phyloP scores from a whole-genome alignment of 2,329 filamentous ascomycete genomes.

The Huntiella moniliformis region DNA sequence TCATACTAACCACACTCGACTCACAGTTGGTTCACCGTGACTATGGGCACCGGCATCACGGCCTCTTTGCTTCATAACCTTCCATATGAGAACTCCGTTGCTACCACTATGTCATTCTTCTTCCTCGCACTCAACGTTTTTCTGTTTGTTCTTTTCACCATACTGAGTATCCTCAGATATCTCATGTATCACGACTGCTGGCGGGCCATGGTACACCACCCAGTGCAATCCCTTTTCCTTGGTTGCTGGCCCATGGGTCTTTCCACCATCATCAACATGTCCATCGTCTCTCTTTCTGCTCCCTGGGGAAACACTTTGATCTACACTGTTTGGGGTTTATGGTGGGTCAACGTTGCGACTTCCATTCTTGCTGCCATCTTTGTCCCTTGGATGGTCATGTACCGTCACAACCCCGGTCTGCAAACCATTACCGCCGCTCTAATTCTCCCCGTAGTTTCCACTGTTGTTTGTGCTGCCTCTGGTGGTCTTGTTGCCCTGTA shows the following conservation, averaged over 20 bases:
- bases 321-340: conserved; percentile 35
- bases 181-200: conserved; percentile 47
- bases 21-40: conserved; percentile 36
- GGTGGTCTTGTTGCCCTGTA: conserved; percentile 44
- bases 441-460: conserved; percentile 48
- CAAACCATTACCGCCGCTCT: conserved; percentile 44
- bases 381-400: conserved; percentile 38
- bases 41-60: conserved; percentile 51
- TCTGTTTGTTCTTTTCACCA: conserved; percentile 36
- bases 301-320: conserved; percentile 40
- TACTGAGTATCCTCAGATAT: conserved; percentile 41
- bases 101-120: conserved; percentile 38
- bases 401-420: conserved; percentile 27
- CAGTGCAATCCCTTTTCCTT: conserved; percentile 48
- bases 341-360: conserved; percentile 37
- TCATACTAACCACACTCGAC: neutral
- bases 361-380: conserved; percentile 34
- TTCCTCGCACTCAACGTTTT: conserved; percentile 42
- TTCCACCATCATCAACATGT: conserved; percentile 44
- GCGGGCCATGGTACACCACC: conserved; percentile 47
- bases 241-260: conserved; percentile 52
- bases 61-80: conserved; percentile 42
- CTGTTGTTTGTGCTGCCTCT: conserved; percentile 45
- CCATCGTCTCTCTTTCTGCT: conserved; percentile 37
- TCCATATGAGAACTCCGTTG: conserved; percentile 38